Evolutionary conservation across 805 yeast species (phyloP), one percentile per base, ranked within the genome.

Genomic region (Nakazawaea holstii): DNA sequence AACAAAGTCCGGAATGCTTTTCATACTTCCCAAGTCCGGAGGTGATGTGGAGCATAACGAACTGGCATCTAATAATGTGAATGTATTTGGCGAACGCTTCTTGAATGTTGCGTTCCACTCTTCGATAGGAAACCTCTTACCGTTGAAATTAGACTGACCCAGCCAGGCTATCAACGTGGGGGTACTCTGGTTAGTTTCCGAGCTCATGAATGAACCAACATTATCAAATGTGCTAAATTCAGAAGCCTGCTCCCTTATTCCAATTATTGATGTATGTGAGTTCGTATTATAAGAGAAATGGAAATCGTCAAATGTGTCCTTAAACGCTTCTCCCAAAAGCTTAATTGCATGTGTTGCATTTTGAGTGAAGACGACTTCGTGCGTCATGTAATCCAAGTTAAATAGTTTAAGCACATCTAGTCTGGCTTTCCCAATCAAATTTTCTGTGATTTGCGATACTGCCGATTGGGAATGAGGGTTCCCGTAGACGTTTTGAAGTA

Each of bases 81-180:
- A 63, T 1, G 40, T 27, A 8, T 46, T 40, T 8, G 26, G 15
- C 5, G 24, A n/a, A 8, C 17, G 15, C 4, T 42, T 20, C 29
- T 57, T 58, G 53, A 62, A 49, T 3, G 13, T 1, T 1, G 41
- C 30, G 33, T 59, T 52, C 69, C 69, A 67, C 9, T 53, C 52
- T 1, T 38, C 31, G 0, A 57, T 54, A 1, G 72, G 70, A 46
- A 62, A 68, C 35, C 73, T 52, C 33, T 55, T 54, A 4, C 77
- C 77, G 38, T 62, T 65, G 50, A 73, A 69, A 49, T 73, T 73
- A 2, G 76, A 72, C 54, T 73, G 77, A 6, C 66, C 65, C 1
- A 75, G 66, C 70, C 73, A 70, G 8, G 71, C 54, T 2, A 71
- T 62, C 20, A 71, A 44, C 5, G 46, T 42, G 3, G 60, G 58